A percentile compares a stretch with the other conserved stretches of the same genome.
phyloP scores from a whole-genome alignment of 2,329 filamentous ascomycete genomes.

The Fusarium pseudonygamai region DNA sequence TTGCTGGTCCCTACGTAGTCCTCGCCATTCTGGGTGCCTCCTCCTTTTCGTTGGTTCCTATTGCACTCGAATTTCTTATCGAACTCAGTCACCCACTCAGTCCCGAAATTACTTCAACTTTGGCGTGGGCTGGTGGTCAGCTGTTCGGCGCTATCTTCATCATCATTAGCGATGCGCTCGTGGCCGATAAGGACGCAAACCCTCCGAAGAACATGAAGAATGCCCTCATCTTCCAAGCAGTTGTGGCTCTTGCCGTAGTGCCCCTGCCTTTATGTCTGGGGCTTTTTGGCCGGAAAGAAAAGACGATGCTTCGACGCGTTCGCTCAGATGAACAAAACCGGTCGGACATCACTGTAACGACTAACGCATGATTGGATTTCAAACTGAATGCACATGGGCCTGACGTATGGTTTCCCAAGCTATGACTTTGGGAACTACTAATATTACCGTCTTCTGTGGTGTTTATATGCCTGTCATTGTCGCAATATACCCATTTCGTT shows the following conservation, averaged over 20 bases:
- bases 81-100: constrained; percentile 88
- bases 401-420: background rate
- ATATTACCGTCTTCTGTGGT: constrained; percentile 14
- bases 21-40: constrained; percentile 81
- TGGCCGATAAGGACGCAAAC: constrained; percentile 58
- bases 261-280: constrained; percentile 77
- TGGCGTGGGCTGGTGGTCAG: constrained; percentile 89
- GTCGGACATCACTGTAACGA: constrained; percentile 30
- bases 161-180: constrained; percentile 80
- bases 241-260: constrained; percentile 70
- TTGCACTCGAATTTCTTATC: constrained; percentile 86
- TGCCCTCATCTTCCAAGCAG: constrained; percentile 81
- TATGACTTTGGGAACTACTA: background rate
- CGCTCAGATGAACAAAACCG: constrained; percentile 52
- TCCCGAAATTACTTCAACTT: constrained; percentile 83
- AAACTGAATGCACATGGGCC: background rate
- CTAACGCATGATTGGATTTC: constrained; percentile 22
- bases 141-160: constrained; percentile 87
- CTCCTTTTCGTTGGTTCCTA: constrained; percentile 81
- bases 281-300: constrained; percentile 69
- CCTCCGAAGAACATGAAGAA: constrained; percentile 78
- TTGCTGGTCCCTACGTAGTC: constrained; percentile 78
- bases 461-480: constrained; percentile 28
- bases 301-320: constrained; percentile 61
- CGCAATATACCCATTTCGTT: constrained; percentile 38